Evolutionary conservation across 768 basidiomycete genomes (phyloP), one percentile per base, ranked within the genome.

Genomic region (Mycena rosella): DNA sequence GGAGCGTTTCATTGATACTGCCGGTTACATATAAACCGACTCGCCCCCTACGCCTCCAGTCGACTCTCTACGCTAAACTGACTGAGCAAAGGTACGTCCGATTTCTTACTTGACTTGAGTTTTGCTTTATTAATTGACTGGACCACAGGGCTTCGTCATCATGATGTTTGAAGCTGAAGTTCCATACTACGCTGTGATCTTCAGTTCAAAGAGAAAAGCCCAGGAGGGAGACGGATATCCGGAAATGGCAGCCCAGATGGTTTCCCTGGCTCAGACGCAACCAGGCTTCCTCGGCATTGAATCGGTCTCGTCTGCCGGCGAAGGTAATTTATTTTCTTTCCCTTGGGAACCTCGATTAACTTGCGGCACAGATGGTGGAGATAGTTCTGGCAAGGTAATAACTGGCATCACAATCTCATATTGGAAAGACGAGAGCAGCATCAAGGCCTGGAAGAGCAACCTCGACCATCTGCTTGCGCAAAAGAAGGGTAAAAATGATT

Each of bases 401-500:
- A 60, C 67, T 26, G 62, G 44, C 7, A 68, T 68, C 30, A 68
- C 67, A 7, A 34, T 71, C 38, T 71, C 69, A 38, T 71, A 71
- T n/a, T 71, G 65, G 69, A 27, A 34, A 36, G 69, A 71, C 60
- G 57, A 71, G 47, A 36, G 30, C 29, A 71, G 65, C 44, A 71
- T 71, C 56, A 45, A 56, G 9, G 36, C 65, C 0, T 71, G 69
- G 69, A 71, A 71, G 24, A 11, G 32, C 6, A 71, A 71, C 27
- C 24, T 71, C 8, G 65, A 67, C 7, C 69, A 71, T 49, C 54
- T 71, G 0, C 62, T 71, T 5, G 69, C 69, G 18, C 69, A 71
- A 48, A 67, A 64, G 32, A 64, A 40, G 22, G 69, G 69, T 1
- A 71, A 64, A 36, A 51, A 55, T 6, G n/a, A 60, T 7, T 71